Conservation (phyloP, 1,284 basidiomycete species). For the Flammula alnicola region DNA sequence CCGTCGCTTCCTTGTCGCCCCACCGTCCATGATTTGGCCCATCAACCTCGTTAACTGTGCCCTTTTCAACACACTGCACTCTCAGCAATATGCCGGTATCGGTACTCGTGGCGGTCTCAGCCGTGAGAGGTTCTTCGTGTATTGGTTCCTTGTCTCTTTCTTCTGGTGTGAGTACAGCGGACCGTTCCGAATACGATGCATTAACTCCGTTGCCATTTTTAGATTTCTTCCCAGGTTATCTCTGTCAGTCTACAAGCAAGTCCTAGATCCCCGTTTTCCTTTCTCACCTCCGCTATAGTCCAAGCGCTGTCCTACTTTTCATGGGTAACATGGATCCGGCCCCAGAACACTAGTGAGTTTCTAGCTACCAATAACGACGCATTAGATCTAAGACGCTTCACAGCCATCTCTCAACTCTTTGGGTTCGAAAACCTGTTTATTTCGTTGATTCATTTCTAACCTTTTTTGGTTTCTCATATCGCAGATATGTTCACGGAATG, state of each 20-base stretch:
- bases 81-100: constrained; percentile 64
- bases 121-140: constrained; percentile 66
- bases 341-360: constrained; percentile 38
- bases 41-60: constrained; percentile 77
- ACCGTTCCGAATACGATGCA: constrained; percentile 43
- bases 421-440: constrained; percentile 41
- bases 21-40: constrained; percentile 85
- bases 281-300: constrained; percentile 31
- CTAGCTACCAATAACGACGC: neutral
- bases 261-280: neutral
- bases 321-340: constrained; percentile 55
- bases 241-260: constrained; percentile 40
- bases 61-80: constrained; percentile 73
- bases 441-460: no score
- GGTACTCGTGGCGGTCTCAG: constrained; percentile 70
- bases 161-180: constrained; percentile 57
- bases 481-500: constrained; percentile 57
- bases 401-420: constrained; percentile 43
- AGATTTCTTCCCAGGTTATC: constrained; percentile 70
- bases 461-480: no score
- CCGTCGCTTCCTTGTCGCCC: constrained; percentile 69
- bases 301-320: constrained; percentile 66
- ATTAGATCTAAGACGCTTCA: neutral
- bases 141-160: constrained; percentile 50
- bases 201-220: constrained; percentile 46